These are phyloP conservation scores for Cercospora nicotianae DNA, from an alignment of 2,329 filamentous ascomycete genomes.

Conservation along the genomic window DNA sequence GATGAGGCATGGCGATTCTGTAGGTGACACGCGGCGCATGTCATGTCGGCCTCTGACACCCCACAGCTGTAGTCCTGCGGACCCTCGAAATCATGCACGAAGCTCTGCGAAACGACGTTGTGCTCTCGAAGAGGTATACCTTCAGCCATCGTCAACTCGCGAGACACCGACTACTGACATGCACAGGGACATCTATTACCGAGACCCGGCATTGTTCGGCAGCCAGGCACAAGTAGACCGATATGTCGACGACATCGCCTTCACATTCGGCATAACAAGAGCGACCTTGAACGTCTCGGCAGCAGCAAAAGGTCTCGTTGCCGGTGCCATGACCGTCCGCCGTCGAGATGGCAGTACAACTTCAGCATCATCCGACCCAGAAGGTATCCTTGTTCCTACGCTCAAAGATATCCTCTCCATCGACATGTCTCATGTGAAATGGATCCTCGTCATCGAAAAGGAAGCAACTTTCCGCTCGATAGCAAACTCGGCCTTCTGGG, in stretches of 20 bases:
- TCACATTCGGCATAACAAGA: slow-evolving; percentile 65
- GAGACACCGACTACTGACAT: slow-evolving; percentile 18
- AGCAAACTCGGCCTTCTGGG: slow-evolving; percentile 58
- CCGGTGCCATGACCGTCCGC: slow-evolving; percentile 56
- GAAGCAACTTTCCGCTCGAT: slow-evolving; percentile 78
- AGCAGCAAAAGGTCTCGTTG: slow-evolving; percentile 69
- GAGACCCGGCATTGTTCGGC: slow-evolving; percentile 69
- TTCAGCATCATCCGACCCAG: slow-evolving; percentile 44
- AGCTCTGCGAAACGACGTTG: slow-evolving; percentile 49
- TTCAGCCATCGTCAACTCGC: not conserved
- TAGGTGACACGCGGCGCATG: slow-evolving; percentile 31
- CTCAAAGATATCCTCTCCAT: slow-evolving; percentile 52
- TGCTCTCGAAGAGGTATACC: slow-evolving; percentile 59
- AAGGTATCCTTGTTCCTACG: slow-evolving; percentile 63
- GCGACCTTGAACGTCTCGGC: slow-evolving; percentile 71
- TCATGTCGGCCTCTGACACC: slow-evolving; percentile 4
- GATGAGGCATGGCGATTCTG: slow-evolving; percentile 61
- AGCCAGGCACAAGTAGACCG: slow-evolving; percentile 68
- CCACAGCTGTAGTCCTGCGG: slow-evolving; percentile 54
- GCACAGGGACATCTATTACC: slow-evolving; percentile 74
- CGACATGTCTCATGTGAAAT: slow-evolving; percentile 53
- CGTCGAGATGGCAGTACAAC: slow-evolving; percentile 49
- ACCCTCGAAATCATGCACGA: slow-evolving; percentile 58
- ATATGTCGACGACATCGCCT: slow-evolving; percentile 72
- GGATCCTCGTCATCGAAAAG: slow-evolving; percentile 77